These are phyloP conservation scores for Pseudocercospora macadamiae DNA, from an alignment of 2,329 filamentous ascomycete genomes.

Conservation along the genomic window DNA sequence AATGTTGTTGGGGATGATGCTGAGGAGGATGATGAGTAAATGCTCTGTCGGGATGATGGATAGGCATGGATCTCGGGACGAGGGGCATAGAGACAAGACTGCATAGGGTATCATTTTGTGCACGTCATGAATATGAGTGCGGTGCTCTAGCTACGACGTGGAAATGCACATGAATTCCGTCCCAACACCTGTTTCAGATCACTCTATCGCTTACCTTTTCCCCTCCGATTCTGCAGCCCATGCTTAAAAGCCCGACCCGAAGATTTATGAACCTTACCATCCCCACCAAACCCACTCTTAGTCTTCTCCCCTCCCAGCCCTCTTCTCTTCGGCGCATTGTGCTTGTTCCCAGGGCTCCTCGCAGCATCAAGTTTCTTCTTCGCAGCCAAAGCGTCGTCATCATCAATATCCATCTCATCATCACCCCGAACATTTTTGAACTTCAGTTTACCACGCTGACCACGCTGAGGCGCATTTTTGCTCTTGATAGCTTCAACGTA, in stretches of 20 bases:
- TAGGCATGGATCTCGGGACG: no score
- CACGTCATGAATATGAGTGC: neutral
- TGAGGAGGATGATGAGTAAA: conserved; percentile 98
- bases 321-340: conserved; percentile 29
- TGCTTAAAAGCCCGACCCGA: conserved; percentile 28
- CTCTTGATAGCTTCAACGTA: conserved; percentile 65
- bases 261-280: conserved; percentile 27
- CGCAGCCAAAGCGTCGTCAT: conserved; percentile 42
- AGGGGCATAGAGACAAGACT: no score
- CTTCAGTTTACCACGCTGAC: conserved; percentile 63
- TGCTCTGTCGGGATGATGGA: no score
- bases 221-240: conserved; percentile 25
- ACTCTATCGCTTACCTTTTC: conserved; percentile 17
- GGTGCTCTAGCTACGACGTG: conserved; percentile 1
- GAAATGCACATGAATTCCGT: neutral
- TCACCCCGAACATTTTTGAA: conserved; percentile 56
- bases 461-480: conserved; percentile 60
- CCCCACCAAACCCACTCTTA: conserved; percentile 18
- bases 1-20: conserved; percentile 99
- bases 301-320: conserved; percentile 32
- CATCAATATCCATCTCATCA: conserved; percentile 52
- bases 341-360: conserved; percentile 26
- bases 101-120: conserved; percentile 1
- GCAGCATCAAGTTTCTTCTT: conserved; percentile 40
- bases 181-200: neutral